A percentile compares a stretch with the other conserved stretches of the same genome.
These are phyloP conservation scores for Vitis labrusca DNA, from an alignment of 164 flowering plant genomes.

Conservation along the genomic window DNA sequence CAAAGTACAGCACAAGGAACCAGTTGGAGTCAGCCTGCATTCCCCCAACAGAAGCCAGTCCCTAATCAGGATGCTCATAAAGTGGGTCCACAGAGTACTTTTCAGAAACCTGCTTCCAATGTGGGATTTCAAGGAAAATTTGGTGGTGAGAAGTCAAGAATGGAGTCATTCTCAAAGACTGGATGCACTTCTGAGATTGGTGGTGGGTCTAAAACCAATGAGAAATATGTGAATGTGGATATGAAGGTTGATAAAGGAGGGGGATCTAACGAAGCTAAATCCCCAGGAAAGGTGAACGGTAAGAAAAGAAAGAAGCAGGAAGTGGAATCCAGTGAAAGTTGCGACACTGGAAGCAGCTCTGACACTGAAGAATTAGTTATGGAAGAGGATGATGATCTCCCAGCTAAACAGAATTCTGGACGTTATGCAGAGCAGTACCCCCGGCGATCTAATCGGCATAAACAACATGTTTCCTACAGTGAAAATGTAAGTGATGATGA, in stretches of 20 bases:
- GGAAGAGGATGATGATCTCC: conserved; percentile 21
- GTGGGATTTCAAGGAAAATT: conserved; percentile 18
- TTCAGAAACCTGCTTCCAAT: conserved; percentile 10
- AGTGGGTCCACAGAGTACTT: conserved; percentile 12
- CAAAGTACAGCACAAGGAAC: conserved; percentile 17
- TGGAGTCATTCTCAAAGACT: conserved; percentile 7
- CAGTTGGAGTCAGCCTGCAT: conserved; percentile 13
- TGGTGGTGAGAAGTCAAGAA: conserved; percentile 10
- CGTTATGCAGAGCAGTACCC: conserved; percentile 13
- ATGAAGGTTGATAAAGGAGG: conserved; percentile 3
- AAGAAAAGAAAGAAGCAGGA: conserved; percentile 38
- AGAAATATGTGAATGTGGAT: background rate
- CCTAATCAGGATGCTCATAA: conserved; percentile 18
- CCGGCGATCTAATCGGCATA: conserved; percentile 48
- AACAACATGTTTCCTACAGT: conserved; percentile 46
- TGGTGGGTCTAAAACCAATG: background rate
- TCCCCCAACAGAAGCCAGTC: conserved; percentile 18
- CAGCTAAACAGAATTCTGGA: conserved; percentile 9
- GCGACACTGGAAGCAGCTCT: conserved; percentile 29
- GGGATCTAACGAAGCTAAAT: background rate
- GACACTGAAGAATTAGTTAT: conserved; percentile 28
- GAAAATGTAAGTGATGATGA: conserved; percentile 58
- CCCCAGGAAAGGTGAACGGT: conserved; percentile 22
- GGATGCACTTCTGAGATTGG: conserved; percentile 10
- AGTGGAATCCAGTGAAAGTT: conserved; percentile 49